A percentile compares a stretch with the other conserved stretches of the same genome.
These are phyloP conservation scores for Pugionium dolabratum DNA, from an alignment of 345 rosid species.

Conservation along the genomic window DNA sequence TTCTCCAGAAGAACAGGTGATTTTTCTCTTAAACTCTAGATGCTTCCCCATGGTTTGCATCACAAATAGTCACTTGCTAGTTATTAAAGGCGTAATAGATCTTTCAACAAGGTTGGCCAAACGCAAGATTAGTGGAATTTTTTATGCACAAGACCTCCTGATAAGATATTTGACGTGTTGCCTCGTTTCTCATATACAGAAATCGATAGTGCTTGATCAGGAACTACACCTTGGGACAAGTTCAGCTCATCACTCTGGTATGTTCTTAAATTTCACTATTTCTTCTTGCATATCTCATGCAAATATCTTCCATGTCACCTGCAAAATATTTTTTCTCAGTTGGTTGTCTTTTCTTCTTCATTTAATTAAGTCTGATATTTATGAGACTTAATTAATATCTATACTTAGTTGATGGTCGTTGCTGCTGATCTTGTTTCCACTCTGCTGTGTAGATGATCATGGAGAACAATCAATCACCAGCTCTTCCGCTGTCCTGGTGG, in stretches of 20 bases:
- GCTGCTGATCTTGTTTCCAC: constrained; percentile 23
- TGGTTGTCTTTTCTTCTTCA: constrained; percentile 17
- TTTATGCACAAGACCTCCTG: constrained; percentile 6
- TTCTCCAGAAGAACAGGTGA: constrained; percentile 33
- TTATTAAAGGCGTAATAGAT: not conserved
- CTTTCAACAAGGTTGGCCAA: not conserved
- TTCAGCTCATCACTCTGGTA: constrained; percentile 53
- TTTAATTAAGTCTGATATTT: not conserved
- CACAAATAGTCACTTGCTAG: constrained; percentile 11
- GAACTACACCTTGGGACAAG: constrained; percentile 39
- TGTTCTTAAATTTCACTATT: constrained; percentile 1
- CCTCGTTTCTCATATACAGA: constrained; percentile 47
- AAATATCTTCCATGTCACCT: not conserved
- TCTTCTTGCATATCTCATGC: constrained; percentile 13
- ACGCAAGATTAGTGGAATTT: not conserved
- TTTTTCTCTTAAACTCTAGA: constrained; percentile 3
- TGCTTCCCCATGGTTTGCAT: constrained; percentile 1
- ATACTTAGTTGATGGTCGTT: constrained; percentile 10
- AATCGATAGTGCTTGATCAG: constrained; percentile 37
- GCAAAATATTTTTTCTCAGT: not conserved
- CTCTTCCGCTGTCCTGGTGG: constrained; percentile 39
- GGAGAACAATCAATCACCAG: constrained; percentile 42
- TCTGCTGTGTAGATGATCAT: constrained; percentile 43
- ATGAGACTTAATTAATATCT: not conserved
- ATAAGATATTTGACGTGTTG: constrained; percentile 14